Base-by-base conservation (phyloP, 2,329 filamentous ascomycete genomes). In the Didymellaceae sp. region DNA sequence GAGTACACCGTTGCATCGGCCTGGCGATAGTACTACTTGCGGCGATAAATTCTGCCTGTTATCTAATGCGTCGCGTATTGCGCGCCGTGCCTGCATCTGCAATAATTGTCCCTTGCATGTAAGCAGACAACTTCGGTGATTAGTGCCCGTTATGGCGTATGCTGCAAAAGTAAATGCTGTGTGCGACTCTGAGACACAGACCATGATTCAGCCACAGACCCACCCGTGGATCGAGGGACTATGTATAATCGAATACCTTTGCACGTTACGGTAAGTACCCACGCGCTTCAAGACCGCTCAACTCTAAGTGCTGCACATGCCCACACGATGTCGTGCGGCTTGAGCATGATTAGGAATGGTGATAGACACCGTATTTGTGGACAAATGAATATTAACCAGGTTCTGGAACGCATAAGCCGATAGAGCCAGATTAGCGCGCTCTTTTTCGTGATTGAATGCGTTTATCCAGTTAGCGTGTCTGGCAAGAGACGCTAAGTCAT, bases 361-460 rank as follows among this genome's bases (percentile, higher is more conserved):
- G 49, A 44, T 44, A 40, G 43, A 33, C 22, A 39, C 22, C 24
- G 39, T 2, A 34, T 39, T 47, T 39, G 38, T 24, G 39, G 38
- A 24, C 32, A 52, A 52, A 52, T 47, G 43, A 52, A 47, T 47
- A 53, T 44, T 44, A 44, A 48, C 54, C 39, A 57, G 45, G 46
- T 41, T 54, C 45, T 49, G 50, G 50, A 47, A 48, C 42, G 53
- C 44, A 53, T 37, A 41, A 53, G 43, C 40, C 41, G 37, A 39
- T 39, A 35, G 40, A 49, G 41, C 45, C 32, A 40, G 30, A 39
- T 52, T 57, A 63, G 61, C 51, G 57, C 45, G 44, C 44, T 22
- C 55, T 58, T 55, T 58, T 60, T 58, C 55, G 58, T 61, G 62
- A 66, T 65, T 58, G 60, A 60, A 59, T 52, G 57, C 62, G 50